Conservation (phyloP, 495 filamentous ascomycete species). For the Podospora conica region DNA sequence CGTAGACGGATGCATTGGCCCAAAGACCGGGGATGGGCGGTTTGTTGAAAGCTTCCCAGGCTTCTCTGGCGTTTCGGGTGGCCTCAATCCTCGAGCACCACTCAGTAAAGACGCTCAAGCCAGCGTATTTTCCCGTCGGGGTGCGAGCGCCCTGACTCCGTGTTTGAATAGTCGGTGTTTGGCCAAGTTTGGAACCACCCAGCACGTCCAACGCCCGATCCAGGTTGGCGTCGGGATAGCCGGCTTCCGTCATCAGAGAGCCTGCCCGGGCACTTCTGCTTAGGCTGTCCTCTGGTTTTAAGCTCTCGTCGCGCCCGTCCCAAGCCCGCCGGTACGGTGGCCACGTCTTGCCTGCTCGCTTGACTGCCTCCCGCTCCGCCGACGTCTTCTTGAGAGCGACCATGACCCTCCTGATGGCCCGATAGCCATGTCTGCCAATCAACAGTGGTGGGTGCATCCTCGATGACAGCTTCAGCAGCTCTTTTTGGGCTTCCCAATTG, state of each 20-base stretch:
- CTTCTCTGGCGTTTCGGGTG: constrained; percentile 40
- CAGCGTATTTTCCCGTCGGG: constrained; percentile 18
- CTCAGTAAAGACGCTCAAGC: constrained; percentile 21
- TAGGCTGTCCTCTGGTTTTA: constrained; percentile 34
- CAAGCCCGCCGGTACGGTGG: constrained; percentile 39
- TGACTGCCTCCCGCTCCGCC: constrained; percentile 30
- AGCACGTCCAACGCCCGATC: constrained; percentile 34
- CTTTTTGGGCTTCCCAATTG: constrained; percentile 43
- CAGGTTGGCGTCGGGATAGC: constrained; percentile 29
- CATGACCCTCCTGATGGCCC: constrained; percentile 35
- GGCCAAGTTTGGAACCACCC: constrained; percentile 28
- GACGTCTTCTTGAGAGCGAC: constrained; percentile 32
- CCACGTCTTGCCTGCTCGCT: constrained; percentile 38
- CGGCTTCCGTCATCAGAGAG: constrained; percentile 34
- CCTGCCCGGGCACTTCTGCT: constrained; percentile 37
- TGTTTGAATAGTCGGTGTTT: constrained; percentile 38
- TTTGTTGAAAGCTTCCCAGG: constrained; percentile 37
- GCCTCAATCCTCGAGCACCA: constrained; percentile 37
- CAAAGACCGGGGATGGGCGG: constrained; percentile 22
- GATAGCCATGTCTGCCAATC: constrained; percentile 32
- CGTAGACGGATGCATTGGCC: constrained; percentile 34
- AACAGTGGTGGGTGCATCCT: constrained; percentile 30
- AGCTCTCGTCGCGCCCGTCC: constrained; percentile 40
- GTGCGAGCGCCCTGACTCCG: constrained; percentile 22
- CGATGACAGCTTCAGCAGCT: constrained; percentile 34